These are phyloP conservation scores for Diospyros kaki DNA, from an alignment of 148 eudicot species.

Conservation along the genomic window DNA sequence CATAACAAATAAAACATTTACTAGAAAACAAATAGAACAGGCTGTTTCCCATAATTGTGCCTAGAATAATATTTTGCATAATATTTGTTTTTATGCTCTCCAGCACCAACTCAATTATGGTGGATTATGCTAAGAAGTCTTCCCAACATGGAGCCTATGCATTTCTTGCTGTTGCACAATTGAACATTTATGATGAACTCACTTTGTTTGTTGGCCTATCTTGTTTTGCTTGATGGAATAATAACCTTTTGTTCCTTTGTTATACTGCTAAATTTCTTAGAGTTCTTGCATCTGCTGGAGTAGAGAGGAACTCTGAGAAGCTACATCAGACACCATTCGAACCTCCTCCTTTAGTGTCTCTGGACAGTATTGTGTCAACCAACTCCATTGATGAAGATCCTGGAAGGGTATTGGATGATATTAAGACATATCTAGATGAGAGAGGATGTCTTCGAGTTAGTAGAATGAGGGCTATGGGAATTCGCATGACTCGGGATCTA, in stretches of 20 bases:
- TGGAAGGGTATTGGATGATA: slow-evolving; percentile 30
- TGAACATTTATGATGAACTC: background rate
- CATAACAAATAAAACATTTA: too few relatives aligned
- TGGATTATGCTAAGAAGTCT: background rate
- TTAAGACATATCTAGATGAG: slow-evolving; percentile 76
- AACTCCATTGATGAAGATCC: slow-evolving; percentile 31
- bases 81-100: too few relatives aligned
- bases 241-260: background rate
- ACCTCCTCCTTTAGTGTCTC: slow-evolving; percentile 22
- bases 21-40: too few relatives aligned
- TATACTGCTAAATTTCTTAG: slow-evolving; percentile 27
- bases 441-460: slow-evolving; percentile 64
- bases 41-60: too few relatives aligned
- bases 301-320: slow-evolving; percentile 26
- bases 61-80: too few relatives aligned
- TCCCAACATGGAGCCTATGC: slow-evolving; percentile 6
- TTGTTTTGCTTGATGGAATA: background rate
- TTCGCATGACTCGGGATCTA: slow-evolving; percentile 92
- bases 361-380: slow-evolving; percentile 26
- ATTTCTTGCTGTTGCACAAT: slow-evolving; percentile 4
- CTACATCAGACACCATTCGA: slow-evolving; percentile 34
- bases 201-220: background rate
- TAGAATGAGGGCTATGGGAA: slow-evolving; percentile 85
- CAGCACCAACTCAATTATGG: background rate
- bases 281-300: slow-evolving; percentile 63